Base-by-base conservation (phyloP, 2,329 filamentous ascomycete species). In the Amphichorda felina region DNA sequence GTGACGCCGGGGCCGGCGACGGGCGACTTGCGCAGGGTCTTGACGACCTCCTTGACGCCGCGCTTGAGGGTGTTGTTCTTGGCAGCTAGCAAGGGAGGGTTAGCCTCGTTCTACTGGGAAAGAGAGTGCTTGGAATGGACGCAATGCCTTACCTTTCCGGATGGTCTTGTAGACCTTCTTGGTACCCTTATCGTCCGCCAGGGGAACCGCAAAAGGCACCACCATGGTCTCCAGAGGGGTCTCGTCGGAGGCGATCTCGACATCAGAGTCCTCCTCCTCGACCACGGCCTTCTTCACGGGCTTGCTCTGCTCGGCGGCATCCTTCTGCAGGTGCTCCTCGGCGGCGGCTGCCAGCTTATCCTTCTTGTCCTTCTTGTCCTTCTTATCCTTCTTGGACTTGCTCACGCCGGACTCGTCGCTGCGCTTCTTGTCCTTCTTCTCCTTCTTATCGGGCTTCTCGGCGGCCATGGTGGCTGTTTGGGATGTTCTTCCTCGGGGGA, bases 1-100 rank as follows among this genome's bases (percentile, higher is more conserved):
- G 72, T 67, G 53, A 74, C 66, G 45, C 75, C 71, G 41, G 76
- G 72, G n/a, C 76, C 73, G 38, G 78, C 73, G 48, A 75, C 61
- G 39, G 83, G 72, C 11, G 86, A 89, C 68, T 96, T 96, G 68
- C 91, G 87, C 50, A 98, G 83, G 24, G 88, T 82, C 69, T 98
- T 98, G 66, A 96, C 88, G 55, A 94, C 89, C 67, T 98, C 91
- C 66, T 98, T 98, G 46, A 98, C 91, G 55, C 91, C 91, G 55
- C 91, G 88, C 69, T 94, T 94, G 55, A 98, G 82, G 40, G 85
- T 83, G 66, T 93, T 93, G 65, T 86, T 78, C 66, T 94, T 94
- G 50, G 91, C 88, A 48, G 89, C 91, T 96, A 60, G 38, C 26
- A 6, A 28, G 13, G 24, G 8, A 28, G 16, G 3, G 28, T 30